A percentile compares a stretch with the other conserved stretches of the same genome.
phyloP scores from a whole-genome alignment of 805 yeast species.

The Yarrowia deformans region DNA sequence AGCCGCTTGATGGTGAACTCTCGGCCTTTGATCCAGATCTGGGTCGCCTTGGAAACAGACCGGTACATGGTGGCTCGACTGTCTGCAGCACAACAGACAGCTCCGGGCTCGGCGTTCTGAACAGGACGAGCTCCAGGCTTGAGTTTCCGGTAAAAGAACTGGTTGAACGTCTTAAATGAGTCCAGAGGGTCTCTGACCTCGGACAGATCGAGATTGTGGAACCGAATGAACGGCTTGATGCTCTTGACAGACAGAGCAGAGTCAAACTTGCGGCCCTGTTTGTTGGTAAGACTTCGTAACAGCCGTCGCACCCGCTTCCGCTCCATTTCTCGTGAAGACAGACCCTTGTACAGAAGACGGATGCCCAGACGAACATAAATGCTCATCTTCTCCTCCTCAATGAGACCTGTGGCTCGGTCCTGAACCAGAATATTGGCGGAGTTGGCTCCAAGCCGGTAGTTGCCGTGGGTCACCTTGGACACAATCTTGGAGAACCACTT shows the following conservation, averaged over 20 bases:
- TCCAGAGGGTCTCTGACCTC: conserved; percentile 66
- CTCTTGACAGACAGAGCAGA: conserved; percentile 67
- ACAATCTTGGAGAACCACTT: conserved; percentile 87
- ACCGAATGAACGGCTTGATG: conserved; percentile 78
- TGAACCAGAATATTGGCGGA: conserved; percentile 95
- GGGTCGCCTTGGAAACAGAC: conserved; percentile 65
- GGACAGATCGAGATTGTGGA: conserved; percentile 77
- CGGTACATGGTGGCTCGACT: conserved; percentile 79
- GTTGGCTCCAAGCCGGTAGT: conserved; percentile 82
- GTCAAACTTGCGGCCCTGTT: conserved; percentile 88
- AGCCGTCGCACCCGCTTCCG: conserved; percentile 65
- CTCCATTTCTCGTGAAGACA: conserved; percentile 60
- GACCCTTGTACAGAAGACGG: conserved; percentile 78
- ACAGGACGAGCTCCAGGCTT: conserved; percentile 73
- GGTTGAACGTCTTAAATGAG: conserved; percentile 76
- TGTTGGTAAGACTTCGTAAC: conserved; percentile 69
- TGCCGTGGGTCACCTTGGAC: conserved; percentile 87
- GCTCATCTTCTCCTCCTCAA: conserved; percentile 93
- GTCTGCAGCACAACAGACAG: conserved; percentile 79
- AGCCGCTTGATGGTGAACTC: conserved; percentile 73
- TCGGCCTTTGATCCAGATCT: conserved; percentile 89
- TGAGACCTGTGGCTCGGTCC: conserved; percentile 85
- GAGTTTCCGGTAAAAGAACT: conserved; percentile 83
- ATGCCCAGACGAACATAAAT: conserved; percentile 88
- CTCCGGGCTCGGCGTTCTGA: conserved; percentile 61